A percentile compares a stretch with the other conserved stretches of the same genome.
phyloP scores from a whole-genome alignment of 805 yeast species.

The Ogataea thermomethanolica region DNA sequence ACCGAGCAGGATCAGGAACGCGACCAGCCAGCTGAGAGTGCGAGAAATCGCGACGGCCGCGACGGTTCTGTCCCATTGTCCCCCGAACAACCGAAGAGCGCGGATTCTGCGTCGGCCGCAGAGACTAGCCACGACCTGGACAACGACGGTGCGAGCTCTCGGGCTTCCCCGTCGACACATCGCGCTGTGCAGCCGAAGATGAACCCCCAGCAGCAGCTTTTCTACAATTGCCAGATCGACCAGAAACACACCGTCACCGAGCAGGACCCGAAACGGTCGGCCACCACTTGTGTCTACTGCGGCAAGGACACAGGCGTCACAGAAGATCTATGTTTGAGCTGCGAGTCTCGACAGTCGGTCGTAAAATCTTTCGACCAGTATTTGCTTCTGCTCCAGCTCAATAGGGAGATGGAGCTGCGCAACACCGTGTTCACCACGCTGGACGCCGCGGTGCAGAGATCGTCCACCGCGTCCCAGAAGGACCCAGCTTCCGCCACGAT shows the following conservation, averaged over 20 bases:
- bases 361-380: slow-evolving; percentile 25
- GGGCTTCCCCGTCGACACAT: not conserved
- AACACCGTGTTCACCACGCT: slow-evolving; percentile 25
- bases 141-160: not conserved
- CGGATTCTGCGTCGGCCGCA: not conserved
- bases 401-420: slow-evolving; percentile 24
- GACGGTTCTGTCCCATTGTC: slow-evolving; percentile 1
- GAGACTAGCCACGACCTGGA: not conserved
- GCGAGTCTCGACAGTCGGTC: slow-evolving; percentile 25
- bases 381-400: slow-evolving; percentile 25
- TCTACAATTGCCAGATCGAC: slow-evolving; percentile 1
- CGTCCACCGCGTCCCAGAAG: slow-evolving; percentile 17
- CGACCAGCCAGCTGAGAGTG: too few relatives aligned
- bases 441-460: slow-evolving; percentile 20
- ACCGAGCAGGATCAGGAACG: too few relatives aligned
- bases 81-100: not conserved
- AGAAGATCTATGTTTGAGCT: slow-evolving; percentile 24
- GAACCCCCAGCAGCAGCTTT: slow-evolving; percentile 1
- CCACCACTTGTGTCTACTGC: slow-evolving; percentile 16
- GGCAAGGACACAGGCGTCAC: slow-evolving; percentile 2
- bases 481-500: slow-evolving; percentile 24
- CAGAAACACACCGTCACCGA: slow-evolving; percentile 1
- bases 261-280: slow-evolving; percentile 3
- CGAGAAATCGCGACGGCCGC: slow-evolving; percentile 1
- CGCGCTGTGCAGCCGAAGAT: not conserved